These are phyloP conservation scores for Stropharia rugosoannulata DNA, from an alignment of 768 basidiomycete species.

Conservation along the genomic window DNA sequence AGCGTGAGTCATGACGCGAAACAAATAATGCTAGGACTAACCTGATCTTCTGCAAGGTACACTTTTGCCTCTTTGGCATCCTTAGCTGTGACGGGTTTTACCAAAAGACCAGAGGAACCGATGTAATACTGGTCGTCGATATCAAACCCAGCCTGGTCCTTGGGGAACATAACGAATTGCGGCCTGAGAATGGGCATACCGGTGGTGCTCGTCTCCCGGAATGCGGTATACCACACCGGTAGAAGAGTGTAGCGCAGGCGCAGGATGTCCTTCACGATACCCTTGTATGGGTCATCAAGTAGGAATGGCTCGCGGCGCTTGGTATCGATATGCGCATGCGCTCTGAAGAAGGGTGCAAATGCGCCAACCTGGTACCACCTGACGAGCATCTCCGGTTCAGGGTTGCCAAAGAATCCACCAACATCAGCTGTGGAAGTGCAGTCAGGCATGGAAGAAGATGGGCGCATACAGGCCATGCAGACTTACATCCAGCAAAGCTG, in stretches of 20 bases:
- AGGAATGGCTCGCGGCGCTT: slow-evolving; percentile 97
- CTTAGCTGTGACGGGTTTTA: slow-evolving; percentile 84
- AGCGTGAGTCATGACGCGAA: not conserved
- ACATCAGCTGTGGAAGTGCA: slow-evolving; percentile 72
- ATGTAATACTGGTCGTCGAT: slow-evolving; percentile 96
- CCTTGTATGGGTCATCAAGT: slow-evolving; percentile 85
- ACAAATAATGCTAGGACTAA: slow-evolving; percentile 18
- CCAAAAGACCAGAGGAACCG: slow-evolving; percentile 83
- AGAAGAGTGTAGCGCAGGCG: slow-evolving; percentile 84
- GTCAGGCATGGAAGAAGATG: not conserved
- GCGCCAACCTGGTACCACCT: slow-evolving; percentile 97
- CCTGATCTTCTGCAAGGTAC: slow-evolving; percentile 88
- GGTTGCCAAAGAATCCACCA: slow-evolving; percentile 98
- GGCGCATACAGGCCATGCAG: slow-evolving; percentile 4
- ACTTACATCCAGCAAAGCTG: slow-evolving; percentile 87
- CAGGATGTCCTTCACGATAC: slow-evolving; percentile 75
- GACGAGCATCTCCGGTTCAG: slow-evolving; percentile 90
- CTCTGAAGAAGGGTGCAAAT: slow-evolving; percentile 97
- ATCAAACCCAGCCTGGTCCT: slow-evolving; percentile 80
- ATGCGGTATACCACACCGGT: slow-evolving; percentile 97
- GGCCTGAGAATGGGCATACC: slow-evolving; percentile 91
- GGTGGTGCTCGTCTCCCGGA: slow-evolving; percentile 80
- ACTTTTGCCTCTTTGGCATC: slow-evolving; percentile 68
- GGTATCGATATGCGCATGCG: slow-evolving; percentile 97
- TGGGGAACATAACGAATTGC: slow-evolving; percentile 94